Evolutionary conservation across 805 yeast species (phyloP), one percentile per base, ranked within the genome.

Genomic region (Kazachstania kunashirensis): DNA sequence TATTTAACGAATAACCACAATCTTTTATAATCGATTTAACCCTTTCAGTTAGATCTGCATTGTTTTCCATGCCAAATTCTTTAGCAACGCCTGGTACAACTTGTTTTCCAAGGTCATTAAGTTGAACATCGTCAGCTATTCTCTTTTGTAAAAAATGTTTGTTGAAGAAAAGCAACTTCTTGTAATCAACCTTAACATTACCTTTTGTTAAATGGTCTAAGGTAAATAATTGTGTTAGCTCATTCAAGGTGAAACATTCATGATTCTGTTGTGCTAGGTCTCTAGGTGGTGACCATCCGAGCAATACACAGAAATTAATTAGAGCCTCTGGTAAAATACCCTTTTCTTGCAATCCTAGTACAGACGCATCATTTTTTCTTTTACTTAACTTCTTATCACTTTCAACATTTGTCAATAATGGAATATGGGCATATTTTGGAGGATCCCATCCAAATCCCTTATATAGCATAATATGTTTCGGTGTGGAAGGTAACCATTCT

Each of bases 401-500:
- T n/a, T 36, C 37, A 4, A 75, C 53, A 3, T 84, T 75, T 0
- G 96, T 86, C 38, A 92, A 60, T 26, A 92, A 62, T 0, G 99
- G 98, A 33, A 92, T 81, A 54, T 92, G 99, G n/a, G 82, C 68
- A 55, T 75, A 92, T 14, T 67, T 51, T 0, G 99, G 98, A 1
- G 81, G 75, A 0, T 51, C 45, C 96, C 96, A 89, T 0, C 83
- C 84, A 53, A 89, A 79, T 0, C 96, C 94, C 13, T 70, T 49
- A 54, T 92, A 94, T 35, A 92, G 57, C 0, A 95, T 89, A 31
- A 86, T 68, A 52, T 92, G 98, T 49, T 88, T 89, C 2, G 96
- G 95, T 0, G 98, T 92, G 0, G 97, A 84, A 1, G 95, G 82
- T 9, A 92, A 63, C 98, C 99, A 92, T 57, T 92, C 98, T 53